Conservation (phyloP, 2,329 filamentous ascomycete genomes). For the Pezicula rhizophila region DNA sequence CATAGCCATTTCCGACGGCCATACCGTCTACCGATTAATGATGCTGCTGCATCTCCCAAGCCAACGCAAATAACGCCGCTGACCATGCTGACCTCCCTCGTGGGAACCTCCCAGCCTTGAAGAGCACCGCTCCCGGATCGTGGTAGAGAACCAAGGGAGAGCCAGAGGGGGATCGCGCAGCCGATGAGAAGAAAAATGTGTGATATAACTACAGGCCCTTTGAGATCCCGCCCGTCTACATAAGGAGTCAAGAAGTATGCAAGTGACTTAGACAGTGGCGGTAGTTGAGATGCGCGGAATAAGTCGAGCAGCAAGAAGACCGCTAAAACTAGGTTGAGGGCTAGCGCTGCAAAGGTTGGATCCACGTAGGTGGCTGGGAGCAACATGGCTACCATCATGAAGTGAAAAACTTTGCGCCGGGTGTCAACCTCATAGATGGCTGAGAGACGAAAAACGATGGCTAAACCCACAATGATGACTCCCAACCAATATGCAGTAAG, state of each 20-base stretch:
- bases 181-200: conserved; percentile 95
- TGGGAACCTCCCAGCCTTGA: conserved; percentile 67
- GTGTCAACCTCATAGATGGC: conserved; percentile 87
- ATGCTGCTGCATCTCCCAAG: conserved; percentile 89
- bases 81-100: conserved; percentile 81
- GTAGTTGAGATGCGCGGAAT: conserved; percentile 83
- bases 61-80: conserved; percentile 91
- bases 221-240: conserved; percentile 86
- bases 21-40: conserved; percentile 79
- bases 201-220: conserved; percentile 89
- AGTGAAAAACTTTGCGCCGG: conserved; percentile 92
- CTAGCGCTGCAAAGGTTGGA: conserved; percentile 74
- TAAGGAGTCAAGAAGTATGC: conserved; percentile 87
- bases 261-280: conserved; percentile 79
- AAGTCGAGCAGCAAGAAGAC: conserved; percentile 86
- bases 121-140: conserved; percentile 51
- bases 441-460: conserved; percentile 68
- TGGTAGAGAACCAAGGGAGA: conserved; percentile 66
- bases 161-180: conserved; percentile 91
- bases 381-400: conserved; percentile 96
- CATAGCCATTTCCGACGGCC: conserved; percentile 90
- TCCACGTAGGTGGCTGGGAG: conserved; percentile 82
- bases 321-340: conserved; percentile 71
- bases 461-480: conserved; percentile 65
- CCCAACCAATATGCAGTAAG: conserved; percentile 67